phyloP scores from a whole-genome alignment of 2,329 filamentous ascomycete species.

The Sporothrix brunneoviolacea region DNA sequence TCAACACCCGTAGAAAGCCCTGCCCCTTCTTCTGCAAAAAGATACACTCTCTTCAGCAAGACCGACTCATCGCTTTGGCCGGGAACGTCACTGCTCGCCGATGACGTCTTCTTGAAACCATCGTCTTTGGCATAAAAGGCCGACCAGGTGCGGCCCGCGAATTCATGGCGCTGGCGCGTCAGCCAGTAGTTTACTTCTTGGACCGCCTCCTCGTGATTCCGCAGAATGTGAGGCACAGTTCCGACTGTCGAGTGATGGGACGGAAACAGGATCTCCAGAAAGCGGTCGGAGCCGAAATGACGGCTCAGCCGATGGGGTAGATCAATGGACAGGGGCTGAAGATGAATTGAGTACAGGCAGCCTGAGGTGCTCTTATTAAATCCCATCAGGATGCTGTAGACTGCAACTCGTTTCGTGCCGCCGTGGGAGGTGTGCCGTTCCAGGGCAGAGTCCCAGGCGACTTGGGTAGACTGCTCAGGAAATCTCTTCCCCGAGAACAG shows the following conservation, averaged over 20 bases:
- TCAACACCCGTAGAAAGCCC: no score
- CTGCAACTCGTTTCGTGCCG: constrained; percentile 33
- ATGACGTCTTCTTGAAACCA: constrained; percentile 30
- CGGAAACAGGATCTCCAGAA: constrained; percentile 49
- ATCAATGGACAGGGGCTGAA: constrained; percentile 44
- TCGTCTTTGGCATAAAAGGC: constrained; percentile 39
- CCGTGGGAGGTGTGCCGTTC: neutral
- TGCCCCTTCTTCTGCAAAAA: constrained; percentile 50
- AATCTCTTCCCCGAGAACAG: constrained; percentile 39
- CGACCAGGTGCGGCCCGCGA: constrained; percentile 42
- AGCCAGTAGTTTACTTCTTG: constrained; percentile 37
- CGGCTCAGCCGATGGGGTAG: constrained; percentile 45
- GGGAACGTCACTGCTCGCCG: constrained; percentile 23
- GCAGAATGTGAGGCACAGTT: constrained; percentile 21
- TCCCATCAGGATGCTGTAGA: constrained; percentile 37
- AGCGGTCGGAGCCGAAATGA: constrained; percentile 52
- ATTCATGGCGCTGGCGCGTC: constrained; percentile 29
- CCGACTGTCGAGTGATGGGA: constrained; percentile 28
- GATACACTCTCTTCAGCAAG: constrained; percentile 38
- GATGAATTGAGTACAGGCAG: constrained; percentile 35
- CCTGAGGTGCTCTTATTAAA: constrained; percentile 28
- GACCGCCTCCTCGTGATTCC: constrained; percentile 25
- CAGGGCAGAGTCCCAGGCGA: constrained; percentile 42
- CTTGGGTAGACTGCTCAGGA: constrained; percentile 38
- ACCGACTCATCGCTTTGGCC: constrained; percentile 26